Percentiles rank a stretch among this genome's conserved stretches.
These are phyloP conservation scores for Madurella fahalii DNA, from an alignment of 2,329 filamentous ascomycete species.

Conservation along the genomic window DNA sequence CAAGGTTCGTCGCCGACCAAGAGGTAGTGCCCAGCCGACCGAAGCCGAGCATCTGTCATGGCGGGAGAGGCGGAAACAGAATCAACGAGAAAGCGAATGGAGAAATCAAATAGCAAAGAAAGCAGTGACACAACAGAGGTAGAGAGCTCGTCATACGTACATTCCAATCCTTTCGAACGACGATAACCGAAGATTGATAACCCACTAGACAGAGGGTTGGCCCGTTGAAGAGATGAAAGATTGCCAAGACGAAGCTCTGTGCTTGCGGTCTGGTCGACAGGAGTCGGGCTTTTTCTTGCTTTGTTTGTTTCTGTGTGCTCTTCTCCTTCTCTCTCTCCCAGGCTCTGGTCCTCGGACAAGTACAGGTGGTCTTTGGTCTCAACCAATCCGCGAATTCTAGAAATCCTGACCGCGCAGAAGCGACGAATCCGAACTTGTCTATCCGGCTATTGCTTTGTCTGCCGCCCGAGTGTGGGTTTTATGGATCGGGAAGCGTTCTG, in stretches of 20 bases:
- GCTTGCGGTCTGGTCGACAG: slow-evolving; percentile 45
- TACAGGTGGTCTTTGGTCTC: not conserved
- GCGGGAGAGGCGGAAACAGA: slow-evolving; percentile 17
- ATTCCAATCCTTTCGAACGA: slow-evolving; percentile 36
- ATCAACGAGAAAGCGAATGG: not conserved
- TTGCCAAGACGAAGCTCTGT: slow-evolving; percentile 60
- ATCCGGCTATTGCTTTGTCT: not conserved
- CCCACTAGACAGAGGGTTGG: slow-evolving; percentile 1
- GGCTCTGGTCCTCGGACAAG: not conserved
- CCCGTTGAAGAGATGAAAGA: slow-evolving; percentile 33
- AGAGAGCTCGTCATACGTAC: slow-evolving; percentile 51
- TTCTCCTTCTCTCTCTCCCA: slow-evolving; percentile 5
- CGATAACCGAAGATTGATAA: slow-evolving; percentile 1
- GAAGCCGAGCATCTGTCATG: slow-evolving; percentile 24
- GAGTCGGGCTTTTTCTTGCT: slow-evolving; percentile 30
- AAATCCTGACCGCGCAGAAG: not conserved
- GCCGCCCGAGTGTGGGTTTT: not conserved
- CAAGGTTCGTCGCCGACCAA: slow-evolving; percentile 2
- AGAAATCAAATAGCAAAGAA: slow-evolving; percentile 26
- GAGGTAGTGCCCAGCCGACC: slow-evolving; percentile 14
- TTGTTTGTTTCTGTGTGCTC: slow-evolving; percentile 4
- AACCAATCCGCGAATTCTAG: slow-evolving; percentile 1
- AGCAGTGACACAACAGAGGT: slow-evolving; percentile 37
- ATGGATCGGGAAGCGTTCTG: not conserved
- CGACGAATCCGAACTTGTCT: not conserved